Percentiles rank a stretch among this genome's conserved stretches.
phyloP scores from a whole-genome alignment of 345 rosid species.

The Rhizophora apiculata region DNA sequence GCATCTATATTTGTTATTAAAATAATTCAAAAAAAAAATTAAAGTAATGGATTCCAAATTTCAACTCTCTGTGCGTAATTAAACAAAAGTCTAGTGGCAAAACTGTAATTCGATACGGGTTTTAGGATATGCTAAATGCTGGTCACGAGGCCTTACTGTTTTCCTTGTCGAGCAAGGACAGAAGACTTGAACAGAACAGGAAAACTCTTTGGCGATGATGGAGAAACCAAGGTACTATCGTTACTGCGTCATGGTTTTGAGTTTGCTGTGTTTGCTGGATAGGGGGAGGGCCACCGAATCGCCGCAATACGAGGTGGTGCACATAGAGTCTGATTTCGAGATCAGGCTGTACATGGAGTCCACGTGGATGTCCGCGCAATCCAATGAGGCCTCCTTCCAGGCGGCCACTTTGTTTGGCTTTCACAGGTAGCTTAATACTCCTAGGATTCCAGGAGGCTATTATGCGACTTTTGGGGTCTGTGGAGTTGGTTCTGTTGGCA shows the following conservation, averaged over 20 bases:
- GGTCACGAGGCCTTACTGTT: too few species aligned
- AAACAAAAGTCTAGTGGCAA: too few species aligned
- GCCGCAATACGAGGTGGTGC: conserved; percentile 50
- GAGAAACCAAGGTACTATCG: conserved; percentile 19
- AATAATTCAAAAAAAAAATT: too few species aligned
- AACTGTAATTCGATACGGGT: too few species aligned
- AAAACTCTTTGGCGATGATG: conserved; percentile 12
- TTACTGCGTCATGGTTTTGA: not conserved
- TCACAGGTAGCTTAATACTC: conserved; percentile 37
- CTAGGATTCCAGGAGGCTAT: not conserved
- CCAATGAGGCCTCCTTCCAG: conserved; percentile 47
- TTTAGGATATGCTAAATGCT: too few species aligned
- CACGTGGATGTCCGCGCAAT: conserved; percentile 58
- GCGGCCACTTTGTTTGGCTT: conserved; percentile 59
- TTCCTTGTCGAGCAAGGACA: not conserved
- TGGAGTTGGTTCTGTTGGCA: not conserved
- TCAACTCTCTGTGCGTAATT: too few species aligned
- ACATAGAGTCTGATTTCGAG: conserved; percentile 57
- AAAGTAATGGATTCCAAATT: too few species aligned
- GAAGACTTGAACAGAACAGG: not conserved
- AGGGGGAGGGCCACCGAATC: conserved; percentile 37
- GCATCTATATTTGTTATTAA: too few species aligned
- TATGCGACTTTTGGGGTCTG: not conserved
- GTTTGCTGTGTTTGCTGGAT: conserved; percentile 11
- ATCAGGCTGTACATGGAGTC: conserved; percentile 49